Base-by-base conservation (phyloP, 768 basidiomycete genomes). In the Hypsizygus marmoreus region DNA sequence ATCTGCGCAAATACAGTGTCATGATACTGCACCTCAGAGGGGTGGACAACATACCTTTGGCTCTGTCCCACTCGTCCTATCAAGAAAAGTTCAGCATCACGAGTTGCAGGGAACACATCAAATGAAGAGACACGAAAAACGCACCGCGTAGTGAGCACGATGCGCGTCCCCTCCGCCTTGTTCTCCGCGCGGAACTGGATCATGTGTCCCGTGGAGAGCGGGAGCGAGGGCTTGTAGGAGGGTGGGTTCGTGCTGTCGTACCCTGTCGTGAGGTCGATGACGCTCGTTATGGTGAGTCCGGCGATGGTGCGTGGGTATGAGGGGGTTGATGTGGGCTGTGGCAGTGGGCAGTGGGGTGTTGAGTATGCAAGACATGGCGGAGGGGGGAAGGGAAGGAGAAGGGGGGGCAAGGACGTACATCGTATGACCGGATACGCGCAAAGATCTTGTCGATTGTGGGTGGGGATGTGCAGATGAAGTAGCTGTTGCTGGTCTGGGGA, bases 41-140 rank as follows among this genome's bases (percentile, higher is more conserved):
- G 6, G 6, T 13, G 22, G 23, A 12, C n/a, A 16, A 46, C 50
- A 24, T 57, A 87, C 89, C 80, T 94, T 94, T 0, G 91, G 91
- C 56, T 94, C 91, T 11, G 92, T 95, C 14, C 92, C 92, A 54
- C 88, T 91, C 22, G 91, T 94, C 43, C 91, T 86, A 48, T 14
- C 32, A 50, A 40, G 42, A 11, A 32, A 28, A 6, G 26, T 24
- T 53, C 2, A 41, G 34, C 22, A 28, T 32, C n/a, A n/a, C n/a
- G n/a, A n/a, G n/a, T n/a, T n/a, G n/a, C n/a, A n/a, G n/a, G n/a
- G n/a, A n/a, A n/a, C n/a, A n/a, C n/a, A n/a, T n/a, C n/a, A 1
- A 28, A 43, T 8, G 40, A 23, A 31, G 19, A 10, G 22, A 19
- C 24, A 23, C 35, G 16, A 23, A 12, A 14, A 11, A 60, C 70